phyloP scores from a whole-genome alignment of 768 basidiomycete species.

The Amanita brunnescens region DNA sequence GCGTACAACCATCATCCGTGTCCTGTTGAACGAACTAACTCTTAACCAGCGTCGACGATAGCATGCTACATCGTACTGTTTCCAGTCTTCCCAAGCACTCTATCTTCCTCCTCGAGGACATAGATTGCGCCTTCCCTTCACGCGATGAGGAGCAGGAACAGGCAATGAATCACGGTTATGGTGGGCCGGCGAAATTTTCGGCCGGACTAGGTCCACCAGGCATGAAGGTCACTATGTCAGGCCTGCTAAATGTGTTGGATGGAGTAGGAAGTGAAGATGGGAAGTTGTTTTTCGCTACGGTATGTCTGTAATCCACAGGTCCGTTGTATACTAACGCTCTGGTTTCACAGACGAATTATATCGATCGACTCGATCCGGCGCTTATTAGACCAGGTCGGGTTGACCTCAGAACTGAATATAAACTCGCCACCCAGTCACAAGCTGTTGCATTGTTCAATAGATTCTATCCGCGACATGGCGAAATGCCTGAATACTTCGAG shows the following conservation, averaged over 20 bases:
- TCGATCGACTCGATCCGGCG: slow-evolving; percentile 48
- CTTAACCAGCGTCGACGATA: slow-evolving; percentile 46
- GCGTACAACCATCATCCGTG: no score
- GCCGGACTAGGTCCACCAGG: no score
- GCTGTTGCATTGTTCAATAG: no score
- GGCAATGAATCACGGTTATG: no score
- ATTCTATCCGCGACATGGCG: no score
- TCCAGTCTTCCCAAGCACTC: slow-evolving; percentile 40
- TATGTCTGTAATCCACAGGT: no score
- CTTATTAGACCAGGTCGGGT: slow-evolving; percentile 50
- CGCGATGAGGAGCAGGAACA: slow-evolving; percentile 32
- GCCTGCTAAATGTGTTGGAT: no score
- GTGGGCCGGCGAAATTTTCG: no score
- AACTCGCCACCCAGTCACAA: slow-evolving; percentile 21
- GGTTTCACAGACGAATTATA: neutral
- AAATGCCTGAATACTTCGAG: no score
- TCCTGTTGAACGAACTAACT: no score
- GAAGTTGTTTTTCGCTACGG: slow-evolving; percentile 53
- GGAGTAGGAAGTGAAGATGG: slow-evolving; percentile 56
- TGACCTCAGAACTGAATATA: slow-evolving; percentile 45
- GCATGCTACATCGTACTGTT: slow-evolving; percentile 35
- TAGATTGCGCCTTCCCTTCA: slow-evolving; percentile 50
- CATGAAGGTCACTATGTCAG: slow-evolving; percentile 39
- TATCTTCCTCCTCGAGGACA: slow-evolving; percentile 52
- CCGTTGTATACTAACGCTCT: no score